Evolutionary conservation across 2,329 filamentous ascomycete species (phyloP).

Genomic region (Phialophora verrucosa): DNA sequence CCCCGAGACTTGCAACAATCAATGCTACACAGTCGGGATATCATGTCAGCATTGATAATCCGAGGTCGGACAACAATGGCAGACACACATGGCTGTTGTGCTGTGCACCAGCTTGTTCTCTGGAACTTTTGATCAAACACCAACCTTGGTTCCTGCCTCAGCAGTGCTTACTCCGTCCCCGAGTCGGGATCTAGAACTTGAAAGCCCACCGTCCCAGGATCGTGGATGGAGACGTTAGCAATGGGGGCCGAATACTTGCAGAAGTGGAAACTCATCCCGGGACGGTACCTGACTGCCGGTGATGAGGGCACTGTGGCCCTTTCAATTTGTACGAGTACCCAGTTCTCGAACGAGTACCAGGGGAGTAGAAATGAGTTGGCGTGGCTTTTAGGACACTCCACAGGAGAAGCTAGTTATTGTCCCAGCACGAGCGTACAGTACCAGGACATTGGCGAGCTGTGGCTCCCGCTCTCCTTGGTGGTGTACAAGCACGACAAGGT

Average conservation of each 20-base stretch:
- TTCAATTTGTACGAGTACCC: neutral
- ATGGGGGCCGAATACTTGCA: conserved; percentile 4
- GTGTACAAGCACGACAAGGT: no score
- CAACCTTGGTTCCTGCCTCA: neutral
- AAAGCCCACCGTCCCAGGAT: neutral
- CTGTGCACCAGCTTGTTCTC: conserved; percentile 9
- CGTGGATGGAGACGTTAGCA: conserved; percentile 4
- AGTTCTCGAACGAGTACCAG: neutral
- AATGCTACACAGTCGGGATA: neutral
- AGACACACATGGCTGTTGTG: neutral
- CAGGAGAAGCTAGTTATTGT: no score
- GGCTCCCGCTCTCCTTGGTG: neutral
- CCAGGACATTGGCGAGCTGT: neutral
- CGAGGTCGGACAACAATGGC: neutral
- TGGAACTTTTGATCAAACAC: conserved; percentile 6
- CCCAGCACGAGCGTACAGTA: no score
- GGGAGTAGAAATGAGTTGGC: neutral
- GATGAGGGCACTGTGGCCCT: neutral
- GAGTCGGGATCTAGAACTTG: conserved; percentile 11
- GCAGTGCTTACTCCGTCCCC: conserved; percentile 14
- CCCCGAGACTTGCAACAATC: neutral
- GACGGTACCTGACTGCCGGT: conserved; percentile 19
- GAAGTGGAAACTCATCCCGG: conserved; percentile 10
- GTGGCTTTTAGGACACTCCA: no score
- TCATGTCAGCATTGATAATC: conserved; percentile 6